These are phyloP conservation scores for Asterionellopsis glacialis DNA, from an alignment of 108 stramenopile species.

Conservation along the genomic window DNA sequence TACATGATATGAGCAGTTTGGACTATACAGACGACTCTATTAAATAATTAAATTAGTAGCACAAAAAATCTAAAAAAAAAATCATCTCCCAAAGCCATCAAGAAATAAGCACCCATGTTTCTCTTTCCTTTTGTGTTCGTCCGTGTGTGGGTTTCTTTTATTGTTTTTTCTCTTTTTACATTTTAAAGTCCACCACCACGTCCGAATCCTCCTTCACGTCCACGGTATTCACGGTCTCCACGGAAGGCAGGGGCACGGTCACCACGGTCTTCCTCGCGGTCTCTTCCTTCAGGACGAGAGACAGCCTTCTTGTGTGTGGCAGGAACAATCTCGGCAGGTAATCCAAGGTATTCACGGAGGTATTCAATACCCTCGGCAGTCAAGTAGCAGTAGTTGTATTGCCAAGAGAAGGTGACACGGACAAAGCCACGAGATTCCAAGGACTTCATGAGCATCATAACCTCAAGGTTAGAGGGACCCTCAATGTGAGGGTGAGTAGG, in stretches of 20 bases:
- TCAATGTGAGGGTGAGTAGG: conserved; percentile 88
- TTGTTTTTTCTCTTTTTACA: background rate
- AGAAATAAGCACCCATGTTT: too few species aligned
- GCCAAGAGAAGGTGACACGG: conserved; percentile 95
- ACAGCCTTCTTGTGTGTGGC: conserved; percentile 92
- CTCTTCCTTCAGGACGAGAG: conserved; percentile 88
- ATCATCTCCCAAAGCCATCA: too few species aligned
- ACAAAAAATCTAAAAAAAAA: too few species aligned
- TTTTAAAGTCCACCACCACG: conserved; percentile 84
- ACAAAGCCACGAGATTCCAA: conserved; percentile 83
- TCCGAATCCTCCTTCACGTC: conserved; percentile 76
- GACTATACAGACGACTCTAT: too few species aligned
- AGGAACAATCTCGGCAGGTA: conserved; percentile 96
- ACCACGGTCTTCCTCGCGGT: conserved; percentile 74
- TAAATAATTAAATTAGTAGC: too few species aligned
- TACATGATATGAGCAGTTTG: too few species aligned
- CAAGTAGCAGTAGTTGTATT: conserved; percentile 97
- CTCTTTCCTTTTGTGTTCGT: too few species aligned
- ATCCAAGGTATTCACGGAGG: conserved; percentile 88
- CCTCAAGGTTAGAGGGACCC: conserved; percentile 90
- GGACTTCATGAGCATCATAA: conserved; percentile 93
- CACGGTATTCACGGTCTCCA: conserved; percentile 46
- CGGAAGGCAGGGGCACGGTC: conserved; percentile 77
- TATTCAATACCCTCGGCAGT: conserved; percentile 96
- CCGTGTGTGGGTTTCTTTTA: too few species aligned